Evolutionary conservation across 176 grass and related monocot genomes (phyloP).

Genomic region (Lolium rigidum): DNA sequence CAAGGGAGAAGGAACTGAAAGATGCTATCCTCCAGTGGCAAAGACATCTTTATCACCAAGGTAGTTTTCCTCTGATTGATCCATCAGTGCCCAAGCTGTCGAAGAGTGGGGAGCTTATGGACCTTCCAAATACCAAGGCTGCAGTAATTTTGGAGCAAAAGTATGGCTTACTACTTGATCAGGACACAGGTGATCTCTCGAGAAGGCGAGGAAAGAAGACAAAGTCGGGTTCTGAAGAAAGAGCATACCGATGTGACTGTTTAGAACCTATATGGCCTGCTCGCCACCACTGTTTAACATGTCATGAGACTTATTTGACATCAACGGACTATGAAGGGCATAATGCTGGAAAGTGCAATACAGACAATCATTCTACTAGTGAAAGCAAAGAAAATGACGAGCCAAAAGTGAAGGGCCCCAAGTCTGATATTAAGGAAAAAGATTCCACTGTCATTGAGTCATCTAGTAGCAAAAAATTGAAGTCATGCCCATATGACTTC

Average conservation of each 20-base stretch:
- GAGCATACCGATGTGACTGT: conserved; percentile 76
- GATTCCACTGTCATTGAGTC: conserved; percentile 34
- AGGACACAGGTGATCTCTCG: conserved; percentile 62
- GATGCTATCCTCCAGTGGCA: conserved; percentile 87
- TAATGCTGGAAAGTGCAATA: conserved; percentile 71
- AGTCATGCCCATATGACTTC: conserved; percentile 79
- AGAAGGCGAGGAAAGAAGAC: conserved; percentile 69
- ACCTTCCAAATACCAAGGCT: conserved; percentile 71
- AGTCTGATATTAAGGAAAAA: conserved; percentile 64
- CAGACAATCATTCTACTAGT: conserved; percentile 35
- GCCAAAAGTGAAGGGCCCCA: conserved; percentile 59
- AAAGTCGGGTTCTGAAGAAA: conserved; percentile 69
- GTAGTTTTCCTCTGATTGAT: conserved; percentile 42
- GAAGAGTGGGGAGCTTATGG: conserved; percentile 38
- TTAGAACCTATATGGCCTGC: conserved; percentile 89
- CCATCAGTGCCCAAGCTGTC: conserved; percentile 40
- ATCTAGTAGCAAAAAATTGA: conserved; percentile 49
- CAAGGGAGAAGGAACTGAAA: conserved; percentile 88
- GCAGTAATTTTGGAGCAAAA: conserved; percentile 69
- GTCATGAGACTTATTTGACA: conserved; percentile 72
- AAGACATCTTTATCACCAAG: conserved; percentile 55
- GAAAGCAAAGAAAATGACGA: conserved; percentile 62
- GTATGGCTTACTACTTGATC: conserved; percentile 65
- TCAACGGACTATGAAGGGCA: conserved; percentile 73
- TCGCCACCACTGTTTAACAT: conserved; percentile 78